Evolutionary conservation across 164 flowering plant genomes (phyloP), one percentile per base, ranked within the genome.

Genomic region (Dillenia turbinata): DNA sequence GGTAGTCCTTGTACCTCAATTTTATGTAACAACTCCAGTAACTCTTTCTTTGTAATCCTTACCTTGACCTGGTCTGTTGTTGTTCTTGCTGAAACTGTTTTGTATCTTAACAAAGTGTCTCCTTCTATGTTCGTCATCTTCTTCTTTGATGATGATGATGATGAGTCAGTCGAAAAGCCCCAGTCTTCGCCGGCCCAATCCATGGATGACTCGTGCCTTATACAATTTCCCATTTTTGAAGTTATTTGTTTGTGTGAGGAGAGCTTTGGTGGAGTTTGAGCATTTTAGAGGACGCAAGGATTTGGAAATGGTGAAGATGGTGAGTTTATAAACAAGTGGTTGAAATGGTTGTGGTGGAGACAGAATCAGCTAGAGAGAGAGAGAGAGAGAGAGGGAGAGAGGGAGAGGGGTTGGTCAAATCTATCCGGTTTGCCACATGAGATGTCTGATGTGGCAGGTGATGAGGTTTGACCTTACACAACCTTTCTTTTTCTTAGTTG

Each of bases 151-250:
- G 33, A 15, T 12, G 51, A 9, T 19, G 5, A 14, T 33, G 57
- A 14, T n/a, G n/a, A n/a, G n/a, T n/a, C n/a, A n/a, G n/a, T 71
- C 56, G 66, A 58, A n/a, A 70, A 66, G 0, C 69, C 76, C 81
- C 81, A 76, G 12, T 82, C 80, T 6, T 79, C 84, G 12, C 82
- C 82, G 44, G 67, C 84, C 80, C 80, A 78, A 43, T 71, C 59
- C 56, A 52, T 61, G 1, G 66, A 8, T 0, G 79, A 68, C 17
- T 69, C 72, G 40, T 68, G 80, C 48, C 66, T 57, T 6, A 80
- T 17, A 63, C 87, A 83, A 52, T 83, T 83, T 8, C 87, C 87
- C 87, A 83, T 83, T 62, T 12, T 40, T 10, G 44, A 43, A 12
- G 14, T 44, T 40, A 57, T 49, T 5, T 47, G 10, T 26, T 15